Base-by-base conservation (phyloP, 306 rosid species). In the Bauhinia variegata region DNA sequence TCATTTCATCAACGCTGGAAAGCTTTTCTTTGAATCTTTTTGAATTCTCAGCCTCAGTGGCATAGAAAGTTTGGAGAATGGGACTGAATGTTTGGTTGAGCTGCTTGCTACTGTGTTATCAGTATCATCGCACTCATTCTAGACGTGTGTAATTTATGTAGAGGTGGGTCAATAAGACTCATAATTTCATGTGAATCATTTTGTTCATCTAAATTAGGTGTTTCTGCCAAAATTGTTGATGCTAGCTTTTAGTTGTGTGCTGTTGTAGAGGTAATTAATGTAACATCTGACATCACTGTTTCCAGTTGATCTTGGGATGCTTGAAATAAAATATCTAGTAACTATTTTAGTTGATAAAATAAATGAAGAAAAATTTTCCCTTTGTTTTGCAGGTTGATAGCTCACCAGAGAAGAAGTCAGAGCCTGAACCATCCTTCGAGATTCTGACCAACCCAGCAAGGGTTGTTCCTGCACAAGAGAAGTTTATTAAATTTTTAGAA, bases 381-480 rank as follows among this genome's bases (percentile, higher is more conserved):
- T 23, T 2, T 23, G 1, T 23, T 59, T 71, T 67, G 51, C 78
- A 93, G 98, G 98, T 89, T 67, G 98, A 89, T 76, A 70, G 74
- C 72, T 70, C 88, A 52, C 43, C 74, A 1, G 96, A 87, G 76
- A 93, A 93, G 87, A 93, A 93, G 72, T 54, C 96, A 53, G 98
- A 93, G 76, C 96, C 98, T 0, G 98, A 93, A 72, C 83, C 89
- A 17, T 74, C 85, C 62, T 93, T 86, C 39, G 97, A 93, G 85
- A 83, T 93, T 75, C 82, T 93, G 68, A 88, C 86, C 54, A 93
- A 93, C 74, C 98, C 98, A 61, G 98, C 98, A 4, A 89, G 98
- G 78, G 98, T 93, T 66, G 93, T 89, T 79, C 98, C 98, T 74
- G 84, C 96, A 12, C 98, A 93, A 85, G 98, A 93, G 85, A 88